Percentiles rank a stretch among this genome's conserved stretches.
These are phyloP conservation scores for Immersiporthe knoxdaviesiana DNA, from an alignment of 2,329 filamentous ascomycete species.

Conservation along the genomic window DNA sequence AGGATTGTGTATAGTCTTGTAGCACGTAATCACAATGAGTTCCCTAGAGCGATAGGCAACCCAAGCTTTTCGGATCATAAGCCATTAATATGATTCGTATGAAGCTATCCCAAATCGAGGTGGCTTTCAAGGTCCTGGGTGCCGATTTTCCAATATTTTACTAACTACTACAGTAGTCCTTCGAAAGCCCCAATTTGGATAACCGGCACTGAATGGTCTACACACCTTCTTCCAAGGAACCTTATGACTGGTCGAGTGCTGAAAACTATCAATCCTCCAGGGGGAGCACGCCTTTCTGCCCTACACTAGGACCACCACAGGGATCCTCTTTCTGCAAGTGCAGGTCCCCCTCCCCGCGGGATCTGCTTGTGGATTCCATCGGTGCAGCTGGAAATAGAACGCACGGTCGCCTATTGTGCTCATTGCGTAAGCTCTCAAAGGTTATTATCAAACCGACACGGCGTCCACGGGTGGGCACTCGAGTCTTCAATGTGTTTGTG, in stretches of 20 bases:
- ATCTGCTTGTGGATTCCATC: background rate
- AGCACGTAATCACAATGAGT: background rate
- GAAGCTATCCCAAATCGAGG: background rate
- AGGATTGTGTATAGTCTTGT: background rate
- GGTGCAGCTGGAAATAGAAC: background rate
- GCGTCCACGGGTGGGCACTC: background rate
- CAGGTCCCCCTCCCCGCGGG: background rate
- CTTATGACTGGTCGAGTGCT: background rate
- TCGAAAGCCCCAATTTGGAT: background rate
- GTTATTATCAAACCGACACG: background rate
- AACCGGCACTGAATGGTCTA: background rate
- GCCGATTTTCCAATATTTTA: background rate
- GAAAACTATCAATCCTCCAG: background rate
- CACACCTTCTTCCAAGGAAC: background rate
- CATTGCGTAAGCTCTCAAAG: background rate
- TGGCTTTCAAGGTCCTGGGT: background rate
- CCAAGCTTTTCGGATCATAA: background rate
- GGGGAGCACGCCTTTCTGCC: background rate
- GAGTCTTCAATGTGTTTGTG: background rate
- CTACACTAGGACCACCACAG: background rate
- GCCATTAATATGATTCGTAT: background rate
- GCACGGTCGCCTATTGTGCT: background rate
- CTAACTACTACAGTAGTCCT: background rate
- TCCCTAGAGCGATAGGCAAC: background rate
- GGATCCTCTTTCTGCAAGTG: background rate